Evolutionary conservation across 148 eudicot species (phyloP).

Genomic region (Gaultheria prostrata): DNA sequence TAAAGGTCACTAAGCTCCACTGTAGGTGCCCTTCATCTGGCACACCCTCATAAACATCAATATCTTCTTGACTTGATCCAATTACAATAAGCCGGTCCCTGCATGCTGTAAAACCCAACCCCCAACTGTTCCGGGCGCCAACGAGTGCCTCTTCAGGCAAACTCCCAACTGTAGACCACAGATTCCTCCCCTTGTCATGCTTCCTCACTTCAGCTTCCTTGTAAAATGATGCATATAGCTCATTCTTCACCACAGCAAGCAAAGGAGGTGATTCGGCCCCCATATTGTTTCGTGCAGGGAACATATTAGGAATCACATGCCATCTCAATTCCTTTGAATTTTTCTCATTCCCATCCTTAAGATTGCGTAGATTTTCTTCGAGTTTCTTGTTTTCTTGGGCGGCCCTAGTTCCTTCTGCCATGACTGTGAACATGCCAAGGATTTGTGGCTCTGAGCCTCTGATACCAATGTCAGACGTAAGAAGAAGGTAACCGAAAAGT

Average conservation of each 20-base stretch:
- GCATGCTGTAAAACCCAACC: slow-evolving; percentile 39
- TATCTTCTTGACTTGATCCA: slow-evolving; percentile 18
- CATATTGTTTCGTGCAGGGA: slow-evolving; percentile 23
- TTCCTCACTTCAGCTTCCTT: slow-evolving; percentile 34
- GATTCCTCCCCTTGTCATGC: slow-evolving; percentile 24
- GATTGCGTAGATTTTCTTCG: no score
- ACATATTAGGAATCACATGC: slow-evolving; percentile 34
- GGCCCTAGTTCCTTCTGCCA: no score
- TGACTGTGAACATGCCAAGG: no score
- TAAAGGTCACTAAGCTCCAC: slow-evolving; percentile 30
- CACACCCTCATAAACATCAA: slow-evolving; percentile 26
- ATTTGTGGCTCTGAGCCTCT: no score
- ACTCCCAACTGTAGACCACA: slow-evolving; percentile 30
- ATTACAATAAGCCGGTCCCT: slow-evolving; percentile 37
- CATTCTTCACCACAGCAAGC: slow-evolving; percentile 37
- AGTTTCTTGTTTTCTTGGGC: no score
- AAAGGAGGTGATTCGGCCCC: slow-evolving; percentile 35
- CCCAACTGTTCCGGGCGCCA: slow-evolving; percentile 37
- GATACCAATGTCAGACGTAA: no score
- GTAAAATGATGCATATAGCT: slow-evolving; percentile 37
- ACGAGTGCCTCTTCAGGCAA: slow-evolving; percentile 38
- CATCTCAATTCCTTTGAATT: no score
- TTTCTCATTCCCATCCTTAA: slow-evolving; percentile 16
- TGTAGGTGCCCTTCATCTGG: slow-evolving; percentile 35
- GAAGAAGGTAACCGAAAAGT: no score